Conservation (phyloP, 257 asterid species). For the Craterostigma plantagineum region DNA sequence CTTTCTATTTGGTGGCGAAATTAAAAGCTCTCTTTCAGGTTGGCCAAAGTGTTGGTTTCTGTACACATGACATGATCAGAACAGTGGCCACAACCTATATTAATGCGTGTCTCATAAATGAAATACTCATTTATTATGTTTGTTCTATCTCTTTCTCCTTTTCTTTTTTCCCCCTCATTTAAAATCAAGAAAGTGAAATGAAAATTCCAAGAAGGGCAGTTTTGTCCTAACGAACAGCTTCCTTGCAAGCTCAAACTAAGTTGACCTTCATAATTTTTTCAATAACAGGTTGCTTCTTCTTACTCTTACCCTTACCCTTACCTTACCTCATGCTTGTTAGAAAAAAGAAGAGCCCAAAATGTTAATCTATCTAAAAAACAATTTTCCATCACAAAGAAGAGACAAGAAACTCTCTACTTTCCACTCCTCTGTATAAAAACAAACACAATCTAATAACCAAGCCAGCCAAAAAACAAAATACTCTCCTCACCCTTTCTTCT, state of each 20-base stretch:
- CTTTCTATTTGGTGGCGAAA: conserved; percentile 16
- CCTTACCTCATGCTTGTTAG: not conserved
- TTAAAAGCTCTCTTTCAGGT: conserved; percentile 19
- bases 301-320: not conserved
- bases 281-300: not conserved
- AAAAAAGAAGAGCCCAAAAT: conserved; percentile 20
- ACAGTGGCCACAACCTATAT: conserved; percentile 31
- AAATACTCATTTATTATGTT: conserved; percentile 20
- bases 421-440: conserved; percentile 28
- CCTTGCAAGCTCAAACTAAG: conserved; percentile 2
- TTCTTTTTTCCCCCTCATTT: conserved; percentile 9
- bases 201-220: not conserved
- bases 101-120: conserved; percentile 36
- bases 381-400: conserved; percentile 30
- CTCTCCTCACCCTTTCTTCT: conserved; percentile 9
- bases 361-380: conserved; percentile 12
- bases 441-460: conserved; percentile 23
- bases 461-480: conserved; percentile 13
- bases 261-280: conserved; percentile 18
- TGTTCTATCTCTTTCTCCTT: conserved; percentile 4
- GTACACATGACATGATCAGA: conserved; percentile 47
- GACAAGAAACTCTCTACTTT: conserved; percentile 29
- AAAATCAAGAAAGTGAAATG: not conserved
- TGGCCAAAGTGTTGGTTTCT: conserved; percentile 29
- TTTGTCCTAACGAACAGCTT: not conserved